phyloP scores from a whole-genome alignment of 805 yeast genomes.

The Wickerhamiella musiphila region DNA sequence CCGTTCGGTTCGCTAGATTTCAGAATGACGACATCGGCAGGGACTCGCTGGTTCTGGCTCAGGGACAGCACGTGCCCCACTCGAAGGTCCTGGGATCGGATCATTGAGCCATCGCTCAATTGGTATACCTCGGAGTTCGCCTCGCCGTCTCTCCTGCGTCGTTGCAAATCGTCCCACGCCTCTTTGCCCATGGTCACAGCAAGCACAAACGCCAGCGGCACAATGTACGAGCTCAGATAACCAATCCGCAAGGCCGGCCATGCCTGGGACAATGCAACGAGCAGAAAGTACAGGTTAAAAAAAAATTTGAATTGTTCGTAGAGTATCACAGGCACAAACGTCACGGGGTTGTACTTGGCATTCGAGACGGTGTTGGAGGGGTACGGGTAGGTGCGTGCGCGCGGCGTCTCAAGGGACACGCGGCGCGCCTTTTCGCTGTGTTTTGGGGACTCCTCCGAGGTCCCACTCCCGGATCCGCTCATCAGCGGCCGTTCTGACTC shows the following conservation, averaged over 20 bases:
- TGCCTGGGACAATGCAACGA: slow-evolving; percentile 88
- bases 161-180: slow-evolving; percentile 81
- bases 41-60: slow-evolving; percentile 71
- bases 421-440: slow-evolving; percentile 4
- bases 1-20: slow-evolving; percentile 70
- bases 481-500: not conserved
- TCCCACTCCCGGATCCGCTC: not conserved
- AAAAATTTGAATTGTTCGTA: slow-evolving; percentile 96
- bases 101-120: slow-evolving; percentile 30
- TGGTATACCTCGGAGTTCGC: slow-evolving; percentile 74
- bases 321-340: slow-evolving; percentile 74
- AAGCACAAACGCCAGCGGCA: slow-evolving; percentile 84
- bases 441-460: not conserved
- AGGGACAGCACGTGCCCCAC: slow-evolving; percentile 77
- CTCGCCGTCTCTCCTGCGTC: slow-evolving; percentile 79
- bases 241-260: slow-evolving; percentile 86
- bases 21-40: slow-evolving; percentile 79
- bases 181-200: slow-evolving; percentile 90
- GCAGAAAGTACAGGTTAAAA: slow-evolving; percentile 75
- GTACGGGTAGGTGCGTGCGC: slow-evolving; percentile 12
- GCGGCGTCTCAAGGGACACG: slow-evolving; percentile 8
- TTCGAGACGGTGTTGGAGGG: slow-evolving; percentile 74
- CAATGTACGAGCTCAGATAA: slow-evolving; percentile 78
- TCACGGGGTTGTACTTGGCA: slow-evolving; percentile 79
- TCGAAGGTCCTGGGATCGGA: slow-evolving; percentile 42